These are phyloP conservation scores for Pseudozyma thailandica DNA, from an alignment of 1,284 basidiomycete species.

Conservation along the genomic window DNA sequence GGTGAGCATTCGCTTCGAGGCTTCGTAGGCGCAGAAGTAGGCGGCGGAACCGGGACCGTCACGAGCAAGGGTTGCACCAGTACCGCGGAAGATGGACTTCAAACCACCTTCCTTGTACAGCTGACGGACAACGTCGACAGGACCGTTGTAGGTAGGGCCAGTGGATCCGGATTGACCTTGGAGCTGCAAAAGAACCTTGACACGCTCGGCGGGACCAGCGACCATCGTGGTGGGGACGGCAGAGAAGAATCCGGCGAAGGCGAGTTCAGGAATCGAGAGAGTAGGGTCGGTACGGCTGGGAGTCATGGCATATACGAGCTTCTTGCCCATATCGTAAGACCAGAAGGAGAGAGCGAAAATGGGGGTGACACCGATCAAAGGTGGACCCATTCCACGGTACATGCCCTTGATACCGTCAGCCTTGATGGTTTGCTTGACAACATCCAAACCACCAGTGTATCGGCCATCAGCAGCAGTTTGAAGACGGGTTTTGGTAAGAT, in stretches of 20 bases:
- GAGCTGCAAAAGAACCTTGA: constrained; percentile 92
- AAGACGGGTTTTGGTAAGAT: constrained; percentile 89
- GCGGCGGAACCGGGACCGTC: constrained; percentile 97
- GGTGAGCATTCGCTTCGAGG: constrained; percentile 85
- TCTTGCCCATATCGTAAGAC: constrained; percentile 95
- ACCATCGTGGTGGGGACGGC: constrained; percentile 91
- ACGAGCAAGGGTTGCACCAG: constrained; percentile 87
- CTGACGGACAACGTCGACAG: constrained; percentile 88
- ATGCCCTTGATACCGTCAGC: constrained; percentile 88
- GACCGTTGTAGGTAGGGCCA: constrained; percentile 83
- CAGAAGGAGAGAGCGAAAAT: constrained; percentile 99
- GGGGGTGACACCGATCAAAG: constrained; percentile 93
- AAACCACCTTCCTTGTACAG: constrained; percentile 95
- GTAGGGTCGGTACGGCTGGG: constrained; percentile 75
- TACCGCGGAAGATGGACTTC: constrained; percentile 91
- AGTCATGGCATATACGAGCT: constrained; percentile 78
- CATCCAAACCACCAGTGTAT: constrained; percentile 93
- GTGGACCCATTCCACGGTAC: constrained; percentile 96
- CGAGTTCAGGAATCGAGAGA: constrained; percentile 84
- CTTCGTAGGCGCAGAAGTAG: constrained; percentile 97
- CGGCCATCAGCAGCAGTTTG: constrained; percentile 91
- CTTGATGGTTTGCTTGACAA: constrained; percentile 87
- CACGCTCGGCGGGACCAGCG: constrained; percentile 94
- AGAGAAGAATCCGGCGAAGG: constrained; percentile 91
- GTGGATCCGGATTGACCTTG: constrained; percentile 82